A percentile compares a stretch with the other conserved stretches of the same genome.
phyloP scores from a whole-genome alignment of 148 eudicot genomes.

The Chenopodium quinoa region DNA sequence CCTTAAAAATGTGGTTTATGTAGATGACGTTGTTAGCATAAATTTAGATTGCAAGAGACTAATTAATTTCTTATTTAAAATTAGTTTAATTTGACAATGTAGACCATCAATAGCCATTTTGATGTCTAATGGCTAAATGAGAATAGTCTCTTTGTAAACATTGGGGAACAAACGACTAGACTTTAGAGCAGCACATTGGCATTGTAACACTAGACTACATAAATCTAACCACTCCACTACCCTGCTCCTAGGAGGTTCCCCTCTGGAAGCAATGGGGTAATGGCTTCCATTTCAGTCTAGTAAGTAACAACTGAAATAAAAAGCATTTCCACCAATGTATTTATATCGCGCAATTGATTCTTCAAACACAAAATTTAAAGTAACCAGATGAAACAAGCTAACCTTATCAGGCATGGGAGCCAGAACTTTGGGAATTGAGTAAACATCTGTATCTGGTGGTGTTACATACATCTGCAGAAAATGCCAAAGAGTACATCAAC shows the following conservation, averaged over 20 bases:
- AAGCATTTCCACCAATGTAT: not conserved
- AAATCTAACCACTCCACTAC: not conserved
- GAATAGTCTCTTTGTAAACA: not conserved
- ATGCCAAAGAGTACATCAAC: too few relatives aligned
- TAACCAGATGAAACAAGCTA: constrained; percentile 9
- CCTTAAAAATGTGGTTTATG: too few relatives aligned
- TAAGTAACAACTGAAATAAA: not conserved
- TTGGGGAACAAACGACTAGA: not conserved
- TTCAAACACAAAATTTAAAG: not conserved
- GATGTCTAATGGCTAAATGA: not conserved
- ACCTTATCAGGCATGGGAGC: constrained; percentile 99
- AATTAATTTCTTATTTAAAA: not conserved
- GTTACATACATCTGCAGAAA: constrained; percentile 83
- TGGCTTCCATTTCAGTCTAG: not conserved
- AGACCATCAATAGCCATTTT: not conserved
- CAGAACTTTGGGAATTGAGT: constrained; percentile 84
- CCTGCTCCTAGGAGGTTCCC: not conserved
- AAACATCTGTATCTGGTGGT: constrained; percentile 93
- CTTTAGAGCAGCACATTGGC: not conserved
- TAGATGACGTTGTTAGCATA: not conserved
- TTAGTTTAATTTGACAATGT: not conserved
- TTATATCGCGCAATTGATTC: not conserved
- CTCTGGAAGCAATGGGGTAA: not conserved
- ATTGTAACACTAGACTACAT: not conserved
- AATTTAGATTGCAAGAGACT: not conserved